Conservation (phyloP, 2,329 filamentous ascomycete genomes). For the Cladosporium colombiae region DNA sequence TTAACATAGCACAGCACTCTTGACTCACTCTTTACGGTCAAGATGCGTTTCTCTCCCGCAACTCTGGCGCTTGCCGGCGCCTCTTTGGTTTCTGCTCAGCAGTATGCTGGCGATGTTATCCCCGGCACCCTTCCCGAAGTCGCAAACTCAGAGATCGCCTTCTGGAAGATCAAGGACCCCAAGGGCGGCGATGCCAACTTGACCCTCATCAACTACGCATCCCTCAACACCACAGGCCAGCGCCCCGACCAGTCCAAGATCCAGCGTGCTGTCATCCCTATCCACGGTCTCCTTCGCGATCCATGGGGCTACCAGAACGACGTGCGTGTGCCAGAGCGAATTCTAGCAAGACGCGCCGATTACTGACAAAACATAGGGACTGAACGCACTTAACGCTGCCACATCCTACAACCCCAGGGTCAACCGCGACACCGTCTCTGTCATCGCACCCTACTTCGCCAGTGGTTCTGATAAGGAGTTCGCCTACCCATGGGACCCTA, state of each 20-base stretch:
- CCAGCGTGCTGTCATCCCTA: constrained; percentile 34
- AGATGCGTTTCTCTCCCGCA: constrained; percentile 10
- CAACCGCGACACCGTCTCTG: constrained; percentile 33
- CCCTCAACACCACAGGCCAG: constrained; percentile 27
- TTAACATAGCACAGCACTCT: constrained; percentile 25
- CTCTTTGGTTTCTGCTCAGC: constrained; percentile 25
- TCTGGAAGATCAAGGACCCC: constrained; percentile 37
- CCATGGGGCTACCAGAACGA: constrained; percentile 31
- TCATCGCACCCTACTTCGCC: constrained; percentile 38
- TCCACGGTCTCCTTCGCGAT: constrained; percentile 35
- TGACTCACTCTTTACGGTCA: constrained; percentile 22
- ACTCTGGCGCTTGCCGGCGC: constrained; percentile 4
- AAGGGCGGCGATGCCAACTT: constrained; percentile 28
- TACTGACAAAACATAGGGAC: constrained; percentile 25
- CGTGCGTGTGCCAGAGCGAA: constrained; percentile 17
- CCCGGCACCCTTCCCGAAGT: constrained; percentile 27
- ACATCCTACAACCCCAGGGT: constrained; percentile 29
- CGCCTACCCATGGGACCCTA: constrained; percentile 37
- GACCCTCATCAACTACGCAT: constrained; percentile 38
- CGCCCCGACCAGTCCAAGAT: constrained; percentile 30
- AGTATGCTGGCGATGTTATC: constrained; percentile 31
- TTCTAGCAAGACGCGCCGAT: background rate
- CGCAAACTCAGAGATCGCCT: constrained; percentile 31
- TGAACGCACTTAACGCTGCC: constrained; percentile 34
- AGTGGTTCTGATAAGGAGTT: constrained; percentile 38